Evolutionary conservation across 1,284 basidiomycete genomes (phyloP).

Genomic region (Leucoagaricus sp.): DNA sequence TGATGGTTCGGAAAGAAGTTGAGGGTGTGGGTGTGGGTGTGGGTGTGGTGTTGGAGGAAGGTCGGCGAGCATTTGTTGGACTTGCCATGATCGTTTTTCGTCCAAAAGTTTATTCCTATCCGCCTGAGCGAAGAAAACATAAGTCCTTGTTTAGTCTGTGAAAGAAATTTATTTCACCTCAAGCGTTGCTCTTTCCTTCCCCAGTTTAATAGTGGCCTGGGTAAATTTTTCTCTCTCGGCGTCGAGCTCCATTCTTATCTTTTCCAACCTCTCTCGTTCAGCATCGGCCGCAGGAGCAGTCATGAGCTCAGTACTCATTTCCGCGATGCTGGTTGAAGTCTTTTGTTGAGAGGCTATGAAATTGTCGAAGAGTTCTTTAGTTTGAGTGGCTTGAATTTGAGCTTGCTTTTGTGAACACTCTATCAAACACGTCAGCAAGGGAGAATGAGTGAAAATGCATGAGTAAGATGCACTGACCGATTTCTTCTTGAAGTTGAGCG

Average conservation of each 20-base stretch:
- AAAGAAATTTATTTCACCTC: slow-evolving; percentile 50
- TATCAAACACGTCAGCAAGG: slow-evolving; percentile 24
- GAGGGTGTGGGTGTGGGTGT: slow-evolving; percentile 15
- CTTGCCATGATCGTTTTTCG: slow-evolving; percentile 67
- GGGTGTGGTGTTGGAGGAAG: slow-evolving; percentile 48
- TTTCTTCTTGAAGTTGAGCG: slow-evolving; percentile 50
- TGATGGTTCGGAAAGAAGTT: neutral
- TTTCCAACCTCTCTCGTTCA: slow-evolving; percentile 53
- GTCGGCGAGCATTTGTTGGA: slow-evolving; percentile 61
- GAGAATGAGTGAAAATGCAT: neutral
- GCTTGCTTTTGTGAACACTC: slow-evolving; percentile 54
- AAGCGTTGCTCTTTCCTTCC: slow-evolving; percentile 63
- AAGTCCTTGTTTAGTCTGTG: neutral
- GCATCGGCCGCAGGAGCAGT: slow-evolving; percentile 51
- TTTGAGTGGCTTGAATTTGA: slow-evolving; percentile 41
- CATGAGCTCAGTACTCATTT: slow-evolving; percentile 53
- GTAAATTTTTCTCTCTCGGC: slow-evolving; percentile 68
- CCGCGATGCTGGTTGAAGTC: slow-evolving; percentile 30
- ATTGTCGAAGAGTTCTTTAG: slow-evolving; percentile 53
- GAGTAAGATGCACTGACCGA: slow-evolving; percentile 49
- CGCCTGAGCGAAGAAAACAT: slow-evolving; percentile 38
- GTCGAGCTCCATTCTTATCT: slow-evolving; percentile 58
- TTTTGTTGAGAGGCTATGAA: slow-evolving; percentile 43
- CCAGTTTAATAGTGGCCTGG: slow-evolving; percentile 61
- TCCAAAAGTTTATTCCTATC: slow-evolving; percentile 65